phyloP scores from a whole-genome alignment of 192 early-diverging fungal species.

The Backusella macrospora region DNA sequence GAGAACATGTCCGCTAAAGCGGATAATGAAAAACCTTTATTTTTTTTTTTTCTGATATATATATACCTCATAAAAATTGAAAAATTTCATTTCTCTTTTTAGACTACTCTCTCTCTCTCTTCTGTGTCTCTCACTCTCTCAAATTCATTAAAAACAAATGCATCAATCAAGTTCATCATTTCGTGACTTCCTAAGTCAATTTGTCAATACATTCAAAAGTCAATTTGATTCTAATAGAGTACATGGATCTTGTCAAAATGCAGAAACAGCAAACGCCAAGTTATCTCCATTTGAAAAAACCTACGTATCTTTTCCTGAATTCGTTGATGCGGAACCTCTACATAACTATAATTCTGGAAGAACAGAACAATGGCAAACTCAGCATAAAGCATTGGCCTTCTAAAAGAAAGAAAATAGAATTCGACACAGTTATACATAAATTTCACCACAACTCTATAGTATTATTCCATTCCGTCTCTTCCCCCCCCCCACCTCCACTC shows the following conservation, averaged over 20 bases:
- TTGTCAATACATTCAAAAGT: constrained; percentile 16
- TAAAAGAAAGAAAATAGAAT: neutral
- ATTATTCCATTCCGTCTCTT: no score
- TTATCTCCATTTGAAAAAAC: constrained; percentile 30
- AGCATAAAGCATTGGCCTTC: constrained; percentile 2
- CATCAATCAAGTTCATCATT: constrained; percentile 10
- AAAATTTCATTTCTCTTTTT: neutral
- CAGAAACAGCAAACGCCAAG: constrained; percentile 14
- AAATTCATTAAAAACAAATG: constrained; percentile 7
- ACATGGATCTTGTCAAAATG: constrained; percentile 11
- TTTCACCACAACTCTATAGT: no score
- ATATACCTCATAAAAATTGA: constrained; percentile 11
- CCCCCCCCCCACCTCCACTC: neutral
- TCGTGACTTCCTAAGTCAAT: constrained; percentile 5
- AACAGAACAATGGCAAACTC: constrained; percentile 16
- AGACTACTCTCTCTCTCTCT: neutral
- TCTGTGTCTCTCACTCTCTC: neutral
- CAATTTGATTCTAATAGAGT: constrained; percentile 1
- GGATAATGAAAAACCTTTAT: no score
- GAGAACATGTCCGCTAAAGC: no score
- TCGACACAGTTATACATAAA: no score
- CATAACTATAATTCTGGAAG: neutral
- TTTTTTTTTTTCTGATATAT: constrained; percentile 15
- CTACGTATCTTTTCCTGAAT: constrained; percentile 35
- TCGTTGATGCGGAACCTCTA: constrained; percentile 11